Evolutionary conservation across 2,329 filamentous ascomycete species (phyloP), one percentile per base, ranked within the genome.

Genomic region (Intubia oerlemansii): DNA sequence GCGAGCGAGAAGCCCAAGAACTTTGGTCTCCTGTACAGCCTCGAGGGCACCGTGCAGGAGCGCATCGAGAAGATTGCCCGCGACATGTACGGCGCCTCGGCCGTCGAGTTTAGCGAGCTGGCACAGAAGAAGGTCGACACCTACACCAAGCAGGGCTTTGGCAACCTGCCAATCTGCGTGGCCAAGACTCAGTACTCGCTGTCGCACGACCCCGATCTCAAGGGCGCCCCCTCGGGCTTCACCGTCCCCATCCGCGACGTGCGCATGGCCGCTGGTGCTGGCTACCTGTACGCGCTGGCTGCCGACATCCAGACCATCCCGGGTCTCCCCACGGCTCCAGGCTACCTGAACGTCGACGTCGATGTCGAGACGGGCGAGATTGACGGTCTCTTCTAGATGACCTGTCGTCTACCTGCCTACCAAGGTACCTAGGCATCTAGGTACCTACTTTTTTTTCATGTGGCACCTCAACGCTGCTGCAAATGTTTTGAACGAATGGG

Each of bases 261-360:
- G 22, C 64, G 84, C 36, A 71, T 98, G 62, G 88, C 88, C 17
- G 84, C 84, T 34, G 88, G 88, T 45, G 88, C 81, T 36, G 88
- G 88, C 37, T 92, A 92, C 50, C 55, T 92, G 64, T 93, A 92
- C 42, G 88, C 88, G 6, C 64, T 95, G 36, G 88, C 88, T 30
- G 88, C 88, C 10, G 88, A 98, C 46, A 95, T 98, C 39, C 88
- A 95, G 59, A 98, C 88, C 2, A 98, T 98, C 38, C 88, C 88
- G 10, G 88, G 88, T 36, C 59, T 98, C 38, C 85, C 85, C 8
- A 95, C 88, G 7, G 85, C 85, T 13, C 88, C 85, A 7, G 88
- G 88, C 9, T 95, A 95, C 47, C 59, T 95, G 36, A 93, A 93
- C 43, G 84, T 93, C 25, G 85, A 93, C 40, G 73, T 76, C 21